Evolutionary conservation across 2,329 filamentous ascomycete species (phyloP), one percentile per base, ranked within the genome.

Genomic region (Purpureocillium takamizusanense): DNA sequence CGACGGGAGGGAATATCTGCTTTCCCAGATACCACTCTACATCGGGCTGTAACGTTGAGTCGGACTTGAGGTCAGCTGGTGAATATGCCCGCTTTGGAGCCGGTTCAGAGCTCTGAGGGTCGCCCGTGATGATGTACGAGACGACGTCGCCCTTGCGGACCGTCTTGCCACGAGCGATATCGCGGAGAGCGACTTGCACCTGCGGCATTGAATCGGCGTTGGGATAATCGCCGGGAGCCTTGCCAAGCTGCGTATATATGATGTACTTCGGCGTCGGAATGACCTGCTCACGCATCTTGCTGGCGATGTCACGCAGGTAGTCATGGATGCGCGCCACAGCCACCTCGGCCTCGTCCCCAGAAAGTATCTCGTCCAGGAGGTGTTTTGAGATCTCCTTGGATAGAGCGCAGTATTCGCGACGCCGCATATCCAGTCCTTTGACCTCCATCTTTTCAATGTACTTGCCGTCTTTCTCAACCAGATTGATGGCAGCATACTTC

Each of bases 11-110:
- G 63, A 98, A 87, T 42, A 98, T 95, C 62, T 98, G 92, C 69
- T 98, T 98, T 67, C 87, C 83, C 30, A 98, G 78, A 60, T 98
- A 98, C 76, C 89, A 97, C 56, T 98, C 92, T n/a, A 95, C 76
- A 54, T 98, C 92, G 2, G 89, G 86, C 41, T 82, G 74, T 7
- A 98, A 72, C 1, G 70, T 81, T 1, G 82, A 80, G 48, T 85
- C 84, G 13, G 77, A 56, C 54, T 92, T 94, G 42, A 86, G 67
- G 57, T 98, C 92, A 41, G 88, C 82, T 2, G 86, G 82, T 5
- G 84, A 81, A 58, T 86, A 90, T 4, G 92, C 90, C 48, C 94
- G 86, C 64, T 95, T 95, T 16, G 92, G 85, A 2, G 87, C 77
- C 11, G 74, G 72, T 46, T 88, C 83, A 31, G 67, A 83, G 48